Evolutionary conservation across 1,284 basidiomycete species (phyloP), one percentile per base, ranked within the genome.

Genomic region (Marasmius sp.): DNA sequence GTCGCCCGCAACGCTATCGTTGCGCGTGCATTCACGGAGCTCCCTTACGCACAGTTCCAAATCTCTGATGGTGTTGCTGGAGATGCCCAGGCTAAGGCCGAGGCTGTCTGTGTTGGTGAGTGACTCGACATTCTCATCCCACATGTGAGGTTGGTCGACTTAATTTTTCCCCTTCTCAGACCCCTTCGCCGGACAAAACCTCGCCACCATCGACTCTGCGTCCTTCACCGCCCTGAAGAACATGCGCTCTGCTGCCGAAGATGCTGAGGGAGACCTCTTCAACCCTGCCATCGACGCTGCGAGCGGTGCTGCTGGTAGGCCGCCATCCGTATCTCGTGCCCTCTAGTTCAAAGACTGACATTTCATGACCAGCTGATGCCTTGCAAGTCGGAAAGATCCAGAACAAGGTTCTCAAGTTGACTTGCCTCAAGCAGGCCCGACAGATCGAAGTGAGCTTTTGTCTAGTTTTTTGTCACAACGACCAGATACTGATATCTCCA

Each of bases 361-460:
- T 18, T 16, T 39, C 36, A 12, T 22, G 38, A 20, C 58, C 58
- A 70, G 77, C 78, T 18, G 71, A 64, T 48, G 79, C 79, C 18
- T 73, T 83, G 12, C 71, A 77, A 61, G 71, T 71, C 63, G 80
- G 81, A 39, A 82, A 82, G 72, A 81, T 78, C 68, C 77, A 79
- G 77, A 83, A 84, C 75, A 83, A 84, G 73, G 81, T 82, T 37
- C 69, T 83, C 38, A 83, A 83, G 71, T 70, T 83, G 59, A 79
- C 78, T 27, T 81, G 75, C 37, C 72, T 75, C 63, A 70, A 75
- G 20, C 77, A 78, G 66, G 77, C 68, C 41, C 64, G 78, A 14
- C 73, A 78, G 60, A 81, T 81, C 70, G 70, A 80, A 68, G 72
- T 74, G 47, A 18, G 68, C 53, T 6, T 49, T 55, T 16, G 10